Conservation (phyloP, 2,329 filamentous ascomycete species). For the Nectriaceae sp. region DNA sequence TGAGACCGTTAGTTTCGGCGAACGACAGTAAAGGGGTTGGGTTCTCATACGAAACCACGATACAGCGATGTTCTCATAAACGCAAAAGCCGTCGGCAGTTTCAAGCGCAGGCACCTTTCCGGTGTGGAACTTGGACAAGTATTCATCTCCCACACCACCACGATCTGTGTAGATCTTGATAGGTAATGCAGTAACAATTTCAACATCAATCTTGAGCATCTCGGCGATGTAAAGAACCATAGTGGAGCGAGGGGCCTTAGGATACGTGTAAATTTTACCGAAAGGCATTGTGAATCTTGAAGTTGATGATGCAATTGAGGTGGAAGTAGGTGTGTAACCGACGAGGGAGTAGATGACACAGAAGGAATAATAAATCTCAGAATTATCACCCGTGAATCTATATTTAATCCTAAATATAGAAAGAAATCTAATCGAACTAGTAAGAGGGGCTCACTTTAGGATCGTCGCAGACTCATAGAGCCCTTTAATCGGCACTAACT, state of each 20-base stretch:
- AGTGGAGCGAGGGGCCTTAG: slow-evolving; percentile 13
- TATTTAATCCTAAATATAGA: no score
- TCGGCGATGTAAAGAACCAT: slow-evolving; percentile 16
- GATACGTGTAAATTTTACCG: slow-evolving; percentile 13
- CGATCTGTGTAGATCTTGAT: slow-evolving; percentile 12
- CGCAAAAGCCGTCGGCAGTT: slow-evolving; percentile 11
- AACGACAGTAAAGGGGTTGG: no score
- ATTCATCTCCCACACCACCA: slow-evolving; percentile 10
- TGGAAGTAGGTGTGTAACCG: no score
- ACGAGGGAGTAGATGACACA: no score
- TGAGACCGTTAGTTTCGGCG: neutral
- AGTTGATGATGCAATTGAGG: neutral
- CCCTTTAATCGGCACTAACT: no score
- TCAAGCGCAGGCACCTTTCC: slow-evolving; percentile 13
- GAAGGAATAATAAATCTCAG: no score
- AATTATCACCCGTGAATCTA: no score
- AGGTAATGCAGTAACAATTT: slow-evolving; percentile 10
- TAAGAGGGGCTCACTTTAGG: no score
- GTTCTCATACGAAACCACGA: slow-evolving; percentile 5
- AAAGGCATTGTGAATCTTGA: slow-evolving; percentile 3
- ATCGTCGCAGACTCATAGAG: no score
- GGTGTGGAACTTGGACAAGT: slow-evolving; percentile 11
- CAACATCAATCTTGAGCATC: slow-evolving; percentile 8
- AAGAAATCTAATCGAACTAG: no score
- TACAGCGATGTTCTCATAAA: slow-evolving; percentile 13